Evolutionary conservation across 805 yeast genomes (phyloP), one percentile per base, ranked within the genome.

Genomic region (Zygosaccharomyces gambellarensis): DNA sequence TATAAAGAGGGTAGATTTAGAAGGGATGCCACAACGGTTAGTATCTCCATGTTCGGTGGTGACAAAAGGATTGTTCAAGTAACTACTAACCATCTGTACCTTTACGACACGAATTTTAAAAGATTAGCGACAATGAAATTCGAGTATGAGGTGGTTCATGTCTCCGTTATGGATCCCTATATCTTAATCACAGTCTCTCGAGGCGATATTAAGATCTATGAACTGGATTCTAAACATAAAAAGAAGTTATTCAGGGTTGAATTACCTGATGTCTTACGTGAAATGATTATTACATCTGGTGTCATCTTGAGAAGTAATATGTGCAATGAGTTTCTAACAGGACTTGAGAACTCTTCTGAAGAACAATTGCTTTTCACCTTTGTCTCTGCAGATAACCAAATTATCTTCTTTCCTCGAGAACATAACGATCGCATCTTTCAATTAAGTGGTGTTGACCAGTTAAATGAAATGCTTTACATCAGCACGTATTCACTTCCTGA

Each of bases 351-450:
- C 54, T 54, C 55, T 41, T 53, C 43, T 2, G 64, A 59, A 17
- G 63, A 61, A 14, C 67, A 67, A 17, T 74, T 71, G 48, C 73
- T 71, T 0, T 85, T 84, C 56, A 74, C 86, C 39, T 76, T 83
- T 42, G 87, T 84, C 5, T 85, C 90, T 1, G 90, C 89, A 50
- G 90, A 84, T 61, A 87, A 85, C 58, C 77, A 89, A 63, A 70
- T 86, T 17, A 78, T 87, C 43, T 78, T 80, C 11, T 85, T 85
- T 63, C 76, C 76, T 48, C 75, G 79, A 48, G 75, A 81, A 43
- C 78, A 72, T 51, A 64, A 67, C 46, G 74, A 71, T 43, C 63
- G 62, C 21, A 68, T 72, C 3, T 71, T 63, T 43, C 74, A 72
- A 49, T 47, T 74, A 25, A 64, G 64, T 32, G 68, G 70, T 19